Conservation (phyloP, 108 stramenopile species). For the Skeletonema grethae region DNA sequence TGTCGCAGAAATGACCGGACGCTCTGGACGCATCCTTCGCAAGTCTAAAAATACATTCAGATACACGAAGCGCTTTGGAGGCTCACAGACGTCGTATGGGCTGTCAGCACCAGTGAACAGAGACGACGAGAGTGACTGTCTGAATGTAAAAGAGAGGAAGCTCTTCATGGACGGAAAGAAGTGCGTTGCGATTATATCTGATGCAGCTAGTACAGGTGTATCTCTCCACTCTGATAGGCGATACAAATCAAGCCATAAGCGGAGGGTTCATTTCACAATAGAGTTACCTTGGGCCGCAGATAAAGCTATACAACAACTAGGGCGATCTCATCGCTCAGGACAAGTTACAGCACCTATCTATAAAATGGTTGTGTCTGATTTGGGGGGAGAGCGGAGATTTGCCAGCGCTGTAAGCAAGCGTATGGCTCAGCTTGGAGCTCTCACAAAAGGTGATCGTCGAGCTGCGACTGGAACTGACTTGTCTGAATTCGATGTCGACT, state of each 20-base stretch:
- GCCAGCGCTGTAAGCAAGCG: conserved; percentile 80
- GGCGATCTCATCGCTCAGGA: conserved; percentile 81
- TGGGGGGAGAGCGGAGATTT: conserved; percentile 84
- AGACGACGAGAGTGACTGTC: conserved; percentile 51
- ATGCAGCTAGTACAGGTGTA: conserved; percentile 85
- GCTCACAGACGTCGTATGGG: conserved; percentile 27
- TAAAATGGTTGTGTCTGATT: conserved; percentile 61
- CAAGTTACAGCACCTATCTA: conserved; percentile 69
- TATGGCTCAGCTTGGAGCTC: conserved; percentile 75
- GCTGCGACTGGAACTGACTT: conserved; percentile 60
- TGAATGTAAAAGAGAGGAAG: conserved; percentile 71
- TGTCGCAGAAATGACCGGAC: conserved; percentile 90
- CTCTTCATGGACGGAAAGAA: conserved; percentile 77
- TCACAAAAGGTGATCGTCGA: conserved; percentile 81
- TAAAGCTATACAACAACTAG: conserved; percentile 89
- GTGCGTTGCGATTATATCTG: conserved; percentile 81
- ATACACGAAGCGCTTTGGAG: conserved; percentile 50
- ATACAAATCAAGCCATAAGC: conserved; percentile 39
- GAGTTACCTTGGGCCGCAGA: conserved; percentile 92
- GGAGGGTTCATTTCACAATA: conserved; percentile 83
- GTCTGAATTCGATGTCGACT: conserved; percentile 58
- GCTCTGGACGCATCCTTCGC: conserved; percentile 63
- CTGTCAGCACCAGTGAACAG: conserved; percentile 18
- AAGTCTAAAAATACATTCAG: conserved; percentile 33
- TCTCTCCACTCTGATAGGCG: conserved; percentile 56